Conservation (phyloP, 2,329 filamentous ascomycete species). For the Aspergillus puulaauensis region DNA sequence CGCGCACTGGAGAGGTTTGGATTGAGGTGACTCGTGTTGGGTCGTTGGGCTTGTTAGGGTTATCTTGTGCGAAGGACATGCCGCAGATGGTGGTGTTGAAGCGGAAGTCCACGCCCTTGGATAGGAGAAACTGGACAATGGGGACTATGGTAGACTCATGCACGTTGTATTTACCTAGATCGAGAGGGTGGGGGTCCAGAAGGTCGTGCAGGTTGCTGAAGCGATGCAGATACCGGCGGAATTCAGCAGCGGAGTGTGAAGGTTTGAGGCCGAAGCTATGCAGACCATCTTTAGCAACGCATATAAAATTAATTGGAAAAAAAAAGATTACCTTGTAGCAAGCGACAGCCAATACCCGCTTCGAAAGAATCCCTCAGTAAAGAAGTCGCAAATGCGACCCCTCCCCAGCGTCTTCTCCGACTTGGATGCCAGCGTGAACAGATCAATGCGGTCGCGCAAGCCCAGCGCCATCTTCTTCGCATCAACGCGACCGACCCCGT, state of each 20-base stretch:
- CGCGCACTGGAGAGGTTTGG: background rate
- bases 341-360: conserved; percentile 28
- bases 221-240: conserved; percentile 23
- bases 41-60: background rate
- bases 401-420: conserved; percentile 18
- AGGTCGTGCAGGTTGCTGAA: conserved; percentile 24
- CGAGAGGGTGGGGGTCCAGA: conserved; percentile 16
- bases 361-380: conserved; percentile 21
- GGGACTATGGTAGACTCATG: conserved; percentile 28
- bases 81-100: conserved; percentile 26
- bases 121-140: conserved; percentile 23
- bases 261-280: conserved; percentile 28
- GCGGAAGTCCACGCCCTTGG: conserved; percentile 27
- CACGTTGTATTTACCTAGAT: conserved; percentile 24
- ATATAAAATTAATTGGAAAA: background rate
- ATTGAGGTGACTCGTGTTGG: background rate
- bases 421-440: conserved; percentile 18
- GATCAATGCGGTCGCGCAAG: conserved; percentile 19
- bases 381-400: conserved; percentile 18
- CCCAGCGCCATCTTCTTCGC: conserved; percentile 11
- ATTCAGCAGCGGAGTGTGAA: conserved; percentile 30
- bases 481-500: conserved; percentile 8
- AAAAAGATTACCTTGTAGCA: conserved; percentile 20
- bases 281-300: background rate
- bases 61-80: conserved; percentile 20